Conservation (phyloP, 2,329 filamentous ascomycete genomes). For the Emergomyces orientalis region DNA sequence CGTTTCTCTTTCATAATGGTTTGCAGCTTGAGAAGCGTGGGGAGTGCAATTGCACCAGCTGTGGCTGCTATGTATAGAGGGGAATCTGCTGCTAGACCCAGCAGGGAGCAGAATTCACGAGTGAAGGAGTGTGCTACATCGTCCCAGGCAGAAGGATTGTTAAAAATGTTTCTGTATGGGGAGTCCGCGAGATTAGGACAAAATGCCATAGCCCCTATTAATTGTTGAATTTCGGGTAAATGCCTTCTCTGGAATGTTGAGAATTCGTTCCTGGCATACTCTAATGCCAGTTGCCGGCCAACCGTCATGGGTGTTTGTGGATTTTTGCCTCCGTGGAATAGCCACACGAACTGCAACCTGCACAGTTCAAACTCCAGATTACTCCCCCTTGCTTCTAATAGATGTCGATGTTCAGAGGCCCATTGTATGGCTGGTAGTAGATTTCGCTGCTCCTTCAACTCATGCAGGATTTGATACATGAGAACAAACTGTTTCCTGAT, state of each 20-base stretch:
- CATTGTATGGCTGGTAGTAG: conserved; percentile 77
- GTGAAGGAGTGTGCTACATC: conserved; percentile 83
- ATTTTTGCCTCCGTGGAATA: conserved; percentile 57
- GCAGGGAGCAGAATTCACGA: conserved; percentile 83
- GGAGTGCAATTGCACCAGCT: conserved; percentile 83
- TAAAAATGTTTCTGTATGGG: conserved; percentile 71
- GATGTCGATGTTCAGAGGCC: conserved; percentile 61
- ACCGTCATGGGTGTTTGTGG: conserved; percentile 14
- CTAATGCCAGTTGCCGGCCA: conserved; percentile 49
- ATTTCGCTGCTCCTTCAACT: conserved; percentile 62
- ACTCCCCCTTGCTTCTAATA: conserved; percentile 72
- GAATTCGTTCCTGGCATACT: conserved; percentile 69
- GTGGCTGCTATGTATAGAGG: conserved; percentile 89
- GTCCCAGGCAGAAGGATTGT: conserved; percentile 65
- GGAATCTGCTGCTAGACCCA: conserved; percentile 82
- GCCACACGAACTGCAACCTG: conserved; percentile 79
- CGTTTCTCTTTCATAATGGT: conserved; percentile 79
- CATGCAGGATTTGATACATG: conserved; percentile 83
- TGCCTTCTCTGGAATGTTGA: conserved; percentile 65
- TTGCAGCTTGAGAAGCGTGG: conserved; percentile 78
- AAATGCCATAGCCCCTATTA: conserved; percentile 74
- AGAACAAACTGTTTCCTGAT: conserved; percentile 73
- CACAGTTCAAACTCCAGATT: conserved; percentile 93
- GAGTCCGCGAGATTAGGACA: conserved; percentile 62
- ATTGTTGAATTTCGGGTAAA: conserved; percentile 66